A percentile compares a stretch with the other conserved stretches of the same genome.
phyloP scores from a whole-genome alignment of 2,329 filamentous ascomycete genomes.

The Tothia fuscella region DNA sequence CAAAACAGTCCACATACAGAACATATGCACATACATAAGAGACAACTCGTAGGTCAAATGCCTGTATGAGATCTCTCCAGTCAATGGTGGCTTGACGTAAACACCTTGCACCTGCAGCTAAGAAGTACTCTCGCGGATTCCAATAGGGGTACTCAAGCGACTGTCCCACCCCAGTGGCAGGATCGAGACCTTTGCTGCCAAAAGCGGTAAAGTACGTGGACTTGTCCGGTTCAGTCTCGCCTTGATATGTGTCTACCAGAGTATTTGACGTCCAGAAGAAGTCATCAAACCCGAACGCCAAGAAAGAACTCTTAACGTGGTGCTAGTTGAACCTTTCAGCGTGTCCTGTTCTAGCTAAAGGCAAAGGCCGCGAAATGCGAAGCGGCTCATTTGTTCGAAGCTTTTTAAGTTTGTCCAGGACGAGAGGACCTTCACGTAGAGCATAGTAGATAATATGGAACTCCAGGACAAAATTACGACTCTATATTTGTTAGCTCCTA shows the following conservation, averaged over 20 bases:
- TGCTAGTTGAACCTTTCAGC: neutral
- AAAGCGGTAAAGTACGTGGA: neutral
- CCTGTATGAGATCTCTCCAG: too few relatives aligned
- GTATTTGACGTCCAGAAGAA: neutral
- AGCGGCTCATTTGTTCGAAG: neutral
- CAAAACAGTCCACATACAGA: too few relatives aligned
- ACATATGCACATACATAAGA: too few relatives aligned
- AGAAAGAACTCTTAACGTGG: neutral
- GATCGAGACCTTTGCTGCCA: neutral
- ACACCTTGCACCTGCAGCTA: neutral
- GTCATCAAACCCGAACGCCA: slow-evolving; percentile 3
- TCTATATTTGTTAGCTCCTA: too few relatives aligned
- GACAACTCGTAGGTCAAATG: too few relatives aligned
- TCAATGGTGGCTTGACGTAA: neutral
- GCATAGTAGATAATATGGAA: neutral
- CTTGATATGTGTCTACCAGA: neutral
- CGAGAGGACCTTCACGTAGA: neutral
- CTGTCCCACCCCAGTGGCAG: neutral
- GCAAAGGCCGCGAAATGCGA: neutral
- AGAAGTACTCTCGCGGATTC: neutral
- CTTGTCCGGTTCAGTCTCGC: neutral
- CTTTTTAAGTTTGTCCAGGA: neutral
- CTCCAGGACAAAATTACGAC: too few relatives aligned
- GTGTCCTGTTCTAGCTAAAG: neutral
- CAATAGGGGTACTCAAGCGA: neutral